phyloP scores from a whole-genome alignment of 495 filamentous ascomycete species.

The Penicillium macrosclerotiorum region DNA sequence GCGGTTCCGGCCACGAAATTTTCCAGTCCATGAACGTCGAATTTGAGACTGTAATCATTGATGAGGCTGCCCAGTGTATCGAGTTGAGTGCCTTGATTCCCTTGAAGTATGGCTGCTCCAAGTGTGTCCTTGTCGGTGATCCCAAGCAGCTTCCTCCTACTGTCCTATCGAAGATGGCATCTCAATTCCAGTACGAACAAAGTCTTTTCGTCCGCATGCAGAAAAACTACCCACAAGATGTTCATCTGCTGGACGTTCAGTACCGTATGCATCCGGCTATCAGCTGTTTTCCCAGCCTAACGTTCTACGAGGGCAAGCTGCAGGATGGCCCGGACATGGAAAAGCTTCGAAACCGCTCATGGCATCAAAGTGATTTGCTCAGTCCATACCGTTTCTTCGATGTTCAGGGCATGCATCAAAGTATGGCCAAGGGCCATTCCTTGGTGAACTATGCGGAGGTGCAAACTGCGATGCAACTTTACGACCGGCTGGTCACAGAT shows the following conservation, averaged over 20 bases:
- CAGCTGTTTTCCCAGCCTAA: constrained; percentile 78
- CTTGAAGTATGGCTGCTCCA: constrained; percentile 93
- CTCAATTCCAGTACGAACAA: constrained; percentile 92
- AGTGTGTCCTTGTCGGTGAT: constrained; percentile 96
- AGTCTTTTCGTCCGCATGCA: constrained; percentile 99
- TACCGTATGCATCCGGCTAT: constrained; percentile 99
- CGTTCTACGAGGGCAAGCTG: constrained; percentile 88
- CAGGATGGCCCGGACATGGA: constrained; percentile 83
- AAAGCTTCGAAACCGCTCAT: constrained; percentile 67
- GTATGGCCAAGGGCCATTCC: constrained; percentile 75
- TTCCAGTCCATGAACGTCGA: constrained; percentile 92
- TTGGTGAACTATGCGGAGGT: constrained; percentile 87
- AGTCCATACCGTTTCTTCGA: constrained; percentile 98
- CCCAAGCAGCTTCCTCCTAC: constrained; percentile 96
- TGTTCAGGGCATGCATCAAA: constrained; percentile 81
- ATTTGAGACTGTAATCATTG: constrained; percentile 97
- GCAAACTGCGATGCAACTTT: constrained; percentile 79
- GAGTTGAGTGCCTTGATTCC: constrained; percentile 96
- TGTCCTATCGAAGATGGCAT: constrained; percentile 89
- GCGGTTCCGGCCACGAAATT: constrained; percentile 95
- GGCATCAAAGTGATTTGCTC: constrained; percentile 79
- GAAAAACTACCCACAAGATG: constrained; percentile 77
- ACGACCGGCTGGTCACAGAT: constrained; percentile 70
- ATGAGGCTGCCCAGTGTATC: constrained; percentile 97
- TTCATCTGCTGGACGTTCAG: constrained; percentile 94